These are phyloP conservation scores for Macrocybe sp. DNA, from an alignment of 1,284 basidiomycete species.

Conservation along the genomic window DNA sequence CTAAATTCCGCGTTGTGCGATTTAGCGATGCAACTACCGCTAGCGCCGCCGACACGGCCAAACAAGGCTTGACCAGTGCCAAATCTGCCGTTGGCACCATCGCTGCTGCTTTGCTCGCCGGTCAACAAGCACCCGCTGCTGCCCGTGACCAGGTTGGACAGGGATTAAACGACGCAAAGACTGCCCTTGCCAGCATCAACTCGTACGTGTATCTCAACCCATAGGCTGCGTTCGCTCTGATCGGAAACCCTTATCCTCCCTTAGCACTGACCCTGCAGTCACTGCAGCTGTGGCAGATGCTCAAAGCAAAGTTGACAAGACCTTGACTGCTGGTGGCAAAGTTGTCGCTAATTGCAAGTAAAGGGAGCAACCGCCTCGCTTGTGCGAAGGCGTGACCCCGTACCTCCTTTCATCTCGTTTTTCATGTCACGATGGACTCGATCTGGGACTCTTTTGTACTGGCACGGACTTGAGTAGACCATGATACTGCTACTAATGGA, in stretches of 20 bases:
- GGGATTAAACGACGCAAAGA: slow-evolving; percentile 16
- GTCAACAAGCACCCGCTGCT: slow-evolving; percentile 11
- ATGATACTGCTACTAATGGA: too few species aligned
- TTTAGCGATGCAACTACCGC: slow-evolving; percentile 13
- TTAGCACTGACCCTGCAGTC: slow-evolving; percentile 19
- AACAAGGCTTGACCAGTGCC: slow-evolving; percentile 12
- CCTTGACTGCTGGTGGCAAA: slow-evolving; percentile 17
- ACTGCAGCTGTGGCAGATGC: slow-evolving; percentile 14
- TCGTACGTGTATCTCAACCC: slow-evolving; percentile 12
- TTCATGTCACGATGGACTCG: too few species aligned
- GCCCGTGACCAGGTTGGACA: slow-evolving; percentile 13
- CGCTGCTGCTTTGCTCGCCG: slow-evolving; percentile 14
- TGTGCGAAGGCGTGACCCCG: too few species aligned
- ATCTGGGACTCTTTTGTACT: too few species aligned
- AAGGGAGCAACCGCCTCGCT: too few species aligned
- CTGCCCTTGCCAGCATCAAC: slow-evolving; percentile 15
- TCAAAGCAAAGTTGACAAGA: slow-evolving; percentile 14
- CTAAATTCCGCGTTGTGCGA: neutral
- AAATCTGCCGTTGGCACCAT: slow-evolving; percentile 16
- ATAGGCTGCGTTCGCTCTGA: neutral
- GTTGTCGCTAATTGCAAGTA: slow-evolving; percentile 15
- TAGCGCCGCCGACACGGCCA: slow-evolving; percentile 12
- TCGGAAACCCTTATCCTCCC: neutral
- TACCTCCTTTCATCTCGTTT: too few species aligned
- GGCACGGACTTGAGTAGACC: too few species aligned